These are phyloP conservation scores for Nicotiana undulata DNA, from an alignment of 257 asterid species.

Conservation along the genomic window DNA sequence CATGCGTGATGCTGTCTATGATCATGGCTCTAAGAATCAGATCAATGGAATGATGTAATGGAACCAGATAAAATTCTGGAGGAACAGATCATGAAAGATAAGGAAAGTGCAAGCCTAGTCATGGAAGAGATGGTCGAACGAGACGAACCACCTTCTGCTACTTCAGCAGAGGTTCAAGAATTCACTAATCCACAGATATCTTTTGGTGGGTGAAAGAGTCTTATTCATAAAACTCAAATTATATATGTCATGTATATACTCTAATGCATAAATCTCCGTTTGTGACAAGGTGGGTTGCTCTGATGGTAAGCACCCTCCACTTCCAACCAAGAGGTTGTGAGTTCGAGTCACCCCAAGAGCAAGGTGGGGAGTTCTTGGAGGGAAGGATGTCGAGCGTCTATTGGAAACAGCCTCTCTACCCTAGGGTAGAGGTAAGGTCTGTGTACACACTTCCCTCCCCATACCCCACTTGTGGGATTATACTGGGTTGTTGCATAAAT, in stretches of 20 bases:
- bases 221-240: neutral
- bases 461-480: too few species aligned
- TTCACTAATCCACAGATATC: slow-evolving; percentile 17
- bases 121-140: slow-evolving; percentile 27
- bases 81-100: slow-evolving; percentile 43
- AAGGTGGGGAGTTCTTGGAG: too few species aligned
- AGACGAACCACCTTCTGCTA: slow-evolving; percentile 24
- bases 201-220: slow-evolving; percentile 38
- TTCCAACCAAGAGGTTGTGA: too few species aligned
- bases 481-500: too few species aligned
- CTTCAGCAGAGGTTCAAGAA: slow-evolving; percentile 19
- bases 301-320: too few species aligned
- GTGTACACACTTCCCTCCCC: too few species aligned
- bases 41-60: slow-evolving; percentile 25
- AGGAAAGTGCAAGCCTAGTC: slow-evolving; percentile 21
- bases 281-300: too few species aligned
- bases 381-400: too few species aligned
- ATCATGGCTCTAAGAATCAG: slow-evolving; percentile 25
- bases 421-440: too few species aligned
- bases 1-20: slow-evolving; percentile 42
- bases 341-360: too few species aligned
- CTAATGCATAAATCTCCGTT: neutral
- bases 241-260: too few species aligned
- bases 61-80: slow-evolving; percentile 49
- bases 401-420: too few species aligned